phyloP scores from a whole-genome alignment of 2,329 filamentous ascomycete genomes.

The Fonsecaea pugnacius region DNA sequence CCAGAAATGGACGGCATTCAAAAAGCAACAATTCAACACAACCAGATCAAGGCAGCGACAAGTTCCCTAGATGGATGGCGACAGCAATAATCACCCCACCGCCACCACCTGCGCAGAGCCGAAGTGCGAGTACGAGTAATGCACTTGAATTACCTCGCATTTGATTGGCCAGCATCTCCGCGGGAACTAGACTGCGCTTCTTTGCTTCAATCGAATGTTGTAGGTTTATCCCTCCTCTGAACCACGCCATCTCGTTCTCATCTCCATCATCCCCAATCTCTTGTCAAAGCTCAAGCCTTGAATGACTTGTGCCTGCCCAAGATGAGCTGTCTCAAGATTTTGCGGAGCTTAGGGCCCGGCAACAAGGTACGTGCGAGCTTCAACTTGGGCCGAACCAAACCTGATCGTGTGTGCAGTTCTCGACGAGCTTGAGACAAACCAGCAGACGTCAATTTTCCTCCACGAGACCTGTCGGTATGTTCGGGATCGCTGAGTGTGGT shows the following conservation, averaged over 20 bases:
- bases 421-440: constrained; percentile 61
- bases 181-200: constrained; percentile 4
- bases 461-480: constrained; percentile 76
- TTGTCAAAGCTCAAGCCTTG: constrained; percentile 11
- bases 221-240: constrained; percentile 1
- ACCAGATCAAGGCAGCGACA: neutral
- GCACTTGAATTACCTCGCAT: neutral
- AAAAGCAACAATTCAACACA: neutral
- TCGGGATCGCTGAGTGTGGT: neutral
- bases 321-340: constrained; percentile 54
- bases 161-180: neutral
- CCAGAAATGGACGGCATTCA: no score
- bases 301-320: constrained; percentile 37
- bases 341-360: constrained; percentile 56
- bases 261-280: constrained; percentile 2
- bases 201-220: constrained; percentile 6
- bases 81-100: neutral
- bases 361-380: constrained; percentile 49
- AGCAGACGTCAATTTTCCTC: constrained; percentile 83
- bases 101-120: neutral
- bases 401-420: constrained; percentile 57
- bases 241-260: constrained; percentile 4
- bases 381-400: constrained; percentile 23
- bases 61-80: neutral
- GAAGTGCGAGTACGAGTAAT: neutral